Evolutionary conservation across 352 stramenopile species (phyloP), one percentile per base, ranked within the genome.

Genomic region (Saprolegnia diclina): DNA sequence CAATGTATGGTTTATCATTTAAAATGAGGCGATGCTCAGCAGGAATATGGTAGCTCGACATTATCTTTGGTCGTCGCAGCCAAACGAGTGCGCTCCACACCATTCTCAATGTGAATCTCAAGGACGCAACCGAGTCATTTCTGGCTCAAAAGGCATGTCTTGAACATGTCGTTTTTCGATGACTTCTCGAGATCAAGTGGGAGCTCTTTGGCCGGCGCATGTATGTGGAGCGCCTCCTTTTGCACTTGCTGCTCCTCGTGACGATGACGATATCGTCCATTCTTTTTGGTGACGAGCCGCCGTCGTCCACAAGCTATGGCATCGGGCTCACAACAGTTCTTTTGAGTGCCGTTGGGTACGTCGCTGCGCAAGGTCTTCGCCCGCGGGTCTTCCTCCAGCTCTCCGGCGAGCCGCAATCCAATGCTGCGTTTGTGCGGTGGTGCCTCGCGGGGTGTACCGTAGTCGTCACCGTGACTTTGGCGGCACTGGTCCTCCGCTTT

Each of bases 151-250:
- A 48, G 7, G 16, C 14, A 19, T 63, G 55, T 18, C 16, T 63
- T 0, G 61, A 67, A 22, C 59, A 66, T 29, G 18, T 56, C 6
- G 40, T 54, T 13, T 37, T 66, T 44, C 59, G 59, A 14, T 32
- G 45, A 5, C 13, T 66, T 1, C 21, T 66, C 11, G 45, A 55
- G 40, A 44, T 66, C 59, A 66, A 66, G 45, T 66, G 59, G 59
- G 59, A 66, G 22, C n/a, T 66, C 9, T n/a, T 29, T 55, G 24
- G 42, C 18, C 59, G 21, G 61, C 44, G 61, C 24, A 67, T 55
- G 48, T 67, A 56, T 38, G 42, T 45, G 0, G 61, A 67, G 32
- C 26, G 26, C 4, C 40, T 67, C 2, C 37, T 67, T 1, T 56
- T 67, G 45, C 38, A 67, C 48, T 5, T 56, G 6, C 22, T 57